phyloP scores from a whole-genome alignment of 192 early-diverging fungal species.

The Geranomyces michiganensis region DNA sequence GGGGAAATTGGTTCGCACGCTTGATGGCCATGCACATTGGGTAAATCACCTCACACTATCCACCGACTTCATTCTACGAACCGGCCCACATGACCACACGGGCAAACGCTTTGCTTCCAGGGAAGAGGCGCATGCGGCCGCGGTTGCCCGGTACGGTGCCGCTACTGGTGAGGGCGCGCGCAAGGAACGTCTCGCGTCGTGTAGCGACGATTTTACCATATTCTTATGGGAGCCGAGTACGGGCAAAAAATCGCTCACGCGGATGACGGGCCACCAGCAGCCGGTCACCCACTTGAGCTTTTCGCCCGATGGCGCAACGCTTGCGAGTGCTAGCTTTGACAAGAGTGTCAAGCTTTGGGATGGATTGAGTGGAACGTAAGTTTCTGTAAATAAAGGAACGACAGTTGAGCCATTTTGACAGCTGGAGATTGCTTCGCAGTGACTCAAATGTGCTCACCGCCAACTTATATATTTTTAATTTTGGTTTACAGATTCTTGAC shows the following conservation, averaged over 20 bases:
- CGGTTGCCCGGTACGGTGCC: constrained; percentile 75
- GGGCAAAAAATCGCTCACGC: constrained; percentile 74
- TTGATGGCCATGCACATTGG: constrained; percentile 96
- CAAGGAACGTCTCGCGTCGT: constrained; percentile 83
- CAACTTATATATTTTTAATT: background rate
- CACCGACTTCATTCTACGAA: constrained; percentile 89
- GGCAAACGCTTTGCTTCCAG: constrained; percentile 58
- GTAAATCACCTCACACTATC: constrained; percentile 91
- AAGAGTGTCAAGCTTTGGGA: constrained; percentile 99
- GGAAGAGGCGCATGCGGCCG: constrained; percentile 72
- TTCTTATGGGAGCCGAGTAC: constrained; percentile 86
- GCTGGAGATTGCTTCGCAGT: background rate
- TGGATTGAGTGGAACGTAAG: constrained; percentile 77
- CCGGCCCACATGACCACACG: constrained; percentile 89
- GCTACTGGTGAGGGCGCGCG: constrained; percentile 58
- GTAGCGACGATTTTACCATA: constrained; percentile 98
- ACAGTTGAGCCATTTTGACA: background rate
- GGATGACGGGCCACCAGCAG: constrained; percentile 94
- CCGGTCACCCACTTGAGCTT: constrained; percentile 93
- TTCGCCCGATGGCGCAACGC: constrained; percentile 84
- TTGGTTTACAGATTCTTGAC: constrained; percentile 66
- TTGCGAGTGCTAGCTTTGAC: constrained; percentile 95
- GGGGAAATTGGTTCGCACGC: constrained; percentile 81
- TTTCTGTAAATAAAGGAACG: background rate
- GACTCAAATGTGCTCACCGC: too few relatives aligned